A percentile compares a stretch with the other conserved stretches of the same genome.
phyloP scores from a whole-genome alignment of 495 filamentous ascomycete genomes.

The Staphylotrichum tortipilum region DNA sequence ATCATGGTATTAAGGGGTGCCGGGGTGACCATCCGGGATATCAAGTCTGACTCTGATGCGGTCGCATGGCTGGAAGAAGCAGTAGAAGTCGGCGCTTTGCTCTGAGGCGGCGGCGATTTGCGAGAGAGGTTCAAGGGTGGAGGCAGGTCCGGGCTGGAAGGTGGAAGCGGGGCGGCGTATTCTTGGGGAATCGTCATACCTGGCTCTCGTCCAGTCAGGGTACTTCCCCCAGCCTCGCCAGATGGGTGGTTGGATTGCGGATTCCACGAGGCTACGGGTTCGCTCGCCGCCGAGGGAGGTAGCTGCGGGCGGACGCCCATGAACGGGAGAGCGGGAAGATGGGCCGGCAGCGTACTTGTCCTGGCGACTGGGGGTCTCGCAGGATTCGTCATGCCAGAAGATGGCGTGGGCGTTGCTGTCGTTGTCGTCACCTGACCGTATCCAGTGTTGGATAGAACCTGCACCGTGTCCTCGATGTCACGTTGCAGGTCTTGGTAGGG shows the following conservation, averaged over 20 bases:
- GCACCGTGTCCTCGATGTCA: slow-evolving; percentile 14
- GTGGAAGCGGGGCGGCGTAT: slow-evolving; percentile 8
- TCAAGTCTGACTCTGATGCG: background rate
- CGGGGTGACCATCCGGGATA: background rate
- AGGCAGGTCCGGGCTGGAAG: slow-evolving; percentile 11
- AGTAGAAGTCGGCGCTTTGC: background rate
- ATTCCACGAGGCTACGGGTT: slow-evolving; percentile 1
- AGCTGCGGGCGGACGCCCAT: slow-evolving; percentile 12
- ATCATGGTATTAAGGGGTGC: background rate
- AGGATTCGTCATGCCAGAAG: background rate
- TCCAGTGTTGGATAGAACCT: slow-evolving; percentile 7
- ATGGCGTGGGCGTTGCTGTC: background rate
- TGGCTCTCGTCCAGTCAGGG: background rate
- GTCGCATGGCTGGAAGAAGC: background rate
- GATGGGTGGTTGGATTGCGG: background rate
- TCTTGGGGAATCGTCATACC: background rate
- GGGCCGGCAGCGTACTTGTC: slow-evolving; percentile 22
- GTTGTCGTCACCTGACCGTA: slow-evolving; percentile 6
- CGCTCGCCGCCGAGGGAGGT: slow-evolving; percentile 6
- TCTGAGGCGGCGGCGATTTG: slow-evolving; percentile 4
- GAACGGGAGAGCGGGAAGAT: slow-evolving; percentile 23
- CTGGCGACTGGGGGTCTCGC: slow-evolving; percentile 10
- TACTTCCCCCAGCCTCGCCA: background rate
- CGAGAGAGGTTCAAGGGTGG: slow-evolving; percentile 16
- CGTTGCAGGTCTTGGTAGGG: slow-evolving; percentile 11